These are phyloP conservation scores for Aspergillus tanneri DNA, from an alignment of 2,329 filamentous ascomycete species.

Conservation along the genomic window DNA sequence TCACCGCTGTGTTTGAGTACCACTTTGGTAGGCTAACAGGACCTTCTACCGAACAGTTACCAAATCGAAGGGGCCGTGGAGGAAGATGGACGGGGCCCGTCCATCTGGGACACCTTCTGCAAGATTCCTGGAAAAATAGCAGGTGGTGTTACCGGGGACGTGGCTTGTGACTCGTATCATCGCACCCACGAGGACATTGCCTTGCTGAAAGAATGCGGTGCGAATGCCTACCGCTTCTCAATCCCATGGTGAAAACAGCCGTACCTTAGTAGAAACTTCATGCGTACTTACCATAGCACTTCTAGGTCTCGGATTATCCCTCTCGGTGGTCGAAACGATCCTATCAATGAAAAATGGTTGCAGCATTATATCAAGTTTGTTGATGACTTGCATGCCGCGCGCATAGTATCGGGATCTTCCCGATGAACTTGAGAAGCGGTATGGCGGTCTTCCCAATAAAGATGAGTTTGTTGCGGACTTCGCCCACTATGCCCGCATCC, in stretches of 20 bases:
- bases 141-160: slow-evolving; percentile 69
- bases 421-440: slow-evolving; percentile 72
- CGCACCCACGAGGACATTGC: slow-evolving; percentile 73
- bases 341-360: slow-evolving; percentile 74
- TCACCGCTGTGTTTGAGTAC: background rate
- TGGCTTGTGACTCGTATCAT: slow-evolving; percentile 86
- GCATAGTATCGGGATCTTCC: slow-evolving; percentile 87
- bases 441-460: slow-evolving; percentile 77
- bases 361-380: slow-evolving; percentile 77
- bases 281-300: background rate
- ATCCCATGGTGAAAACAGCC: slow-evolving; percentile 61
- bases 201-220: slow-evolving; percentile 71
- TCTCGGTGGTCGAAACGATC: slow-evolving; percentile 77
- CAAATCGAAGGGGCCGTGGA: slow-evolving; percentile 78
- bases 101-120: slow-evolving; percentile 91
- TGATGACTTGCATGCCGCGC: slow-evolving; percentile 72
- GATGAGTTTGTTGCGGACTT: slow-evolving; percentile 81
- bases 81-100: slow-evolving; percentile 74
- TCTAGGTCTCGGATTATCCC: slow-evolving; percentile 71
- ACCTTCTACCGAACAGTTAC: slow-evolving; percentile 59
- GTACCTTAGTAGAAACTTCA: background rate
- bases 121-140: slow-evolving; percentile 78
- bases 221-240: slow-evolving; percentile 78
- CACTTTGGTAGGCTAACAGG: background rate
- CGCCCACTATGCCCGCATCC: slow-evolving; percentile 71